Evolutionary conservation across 192 early-diverging fungal genomes (phyloP), one percentile per base, ranked within the genome.

Genomic region (Coemansia umbellata): DNA sequence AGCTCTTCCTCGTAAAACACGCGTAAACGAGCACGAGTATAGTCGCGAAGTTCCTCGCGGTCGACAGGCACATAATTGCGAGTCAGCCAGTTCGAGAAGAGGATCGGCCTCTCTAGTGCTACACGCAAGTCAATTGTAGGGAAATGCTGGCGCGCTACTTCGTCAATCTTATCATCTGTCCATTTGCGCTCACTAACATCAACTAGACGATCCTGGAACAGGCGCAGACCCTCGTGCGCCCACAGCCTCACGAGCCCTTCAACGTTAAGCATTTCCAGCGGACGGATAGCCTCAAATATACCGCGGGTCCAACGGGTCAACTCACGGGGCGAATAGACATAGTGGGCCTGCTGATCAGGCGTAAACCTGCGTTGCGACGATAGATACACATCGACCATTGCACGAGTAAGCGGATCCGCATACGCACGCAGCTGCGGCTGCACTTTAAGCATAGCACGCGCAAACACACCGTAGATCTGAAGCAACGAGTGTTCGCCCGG

Each of bases 1-100:
- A 98, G 83, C 79, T 99, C 97, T 77, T 99, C 97, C 74, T 99
- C 97, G 74, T 95, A 98, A 60, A 99, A 99, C 36, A 94, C 91
- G 67, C 94, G 92, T 31, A 98, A 82, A 30, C 97, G 87, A 17
- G 92, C 94, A 53, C 87, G 85, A 28, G 89, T 89, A 69, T 91
- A 98, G 11, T 95, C 92, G 48, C 94, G 87, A 49, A 98, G 79
- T 53, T 88, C 84, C 19, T 93, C 90, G 41, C 90, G 88, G 6
- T 87, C 83, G 22, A 98, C 93, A 10, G 92, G 82, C 39, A 89
- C 73, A 72, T 99, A 99, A 63, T 86, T 68, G 74, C 94, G 95
- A 14, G 95, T 91, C 13, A 97, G 60, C 94, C 94, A 99, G 75
- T 95, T 95, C 27, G 94, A 97, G 78, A 93, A 99, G 58, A 98